These are phyloP conservation scores for Candida pseudofarinosa DNA, from an alignment of 805 yeast genomes.

Conservation along the genomic window DNA sequence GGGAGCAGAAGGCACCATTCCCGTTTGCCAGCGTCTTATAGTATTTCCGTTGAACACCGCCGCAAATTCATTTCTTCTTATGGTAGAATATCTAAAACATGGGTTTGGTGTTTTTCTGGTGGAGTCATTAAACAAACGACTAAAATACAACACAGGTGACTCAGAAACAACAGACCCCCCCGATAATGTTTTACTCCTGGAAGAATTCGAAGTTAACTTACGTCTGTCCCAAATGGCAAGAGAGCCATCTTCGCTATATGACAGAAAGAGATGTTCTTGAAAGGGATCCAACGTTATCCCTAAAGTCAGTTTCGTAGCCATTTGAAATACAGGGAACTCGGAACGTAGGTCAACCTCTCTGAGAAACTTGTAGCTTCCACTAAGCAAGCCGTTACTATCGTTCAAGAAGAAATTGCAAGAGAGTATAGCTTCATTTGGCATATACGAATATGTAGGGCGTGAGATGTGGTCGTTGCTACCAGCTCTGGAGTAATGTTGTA, in stretches of 20 bases:
- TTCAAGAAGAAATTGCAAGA: slow-evolving; percentile 66
- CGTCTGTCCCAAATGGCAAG: slow-evolving; percentile 80
- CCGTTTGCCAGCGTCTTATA: slow-evolving; percentile 78
- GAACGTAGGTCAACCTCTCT: slow-evolving; percentile 74
- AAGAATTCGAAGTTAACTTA: slow-evolving; percentile 38
- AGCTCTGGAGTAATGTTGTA: slow-evolving; percentile 51
- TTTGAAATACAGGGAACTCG: slow-evolving; percentile 62
- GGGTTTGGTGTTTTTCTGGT: slow-evolving; percentile 57
- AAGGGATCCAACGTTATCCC: slow-evolving; percentile 69
- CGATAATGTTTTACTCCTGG: slow-evolving; percentile 9
- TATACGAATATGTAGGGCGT: slow-evolving; percentile 52
- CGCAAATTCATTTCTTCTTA: slow-evolving; percentile 67
- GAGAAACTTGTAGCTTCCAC: slow-evolving; percentile 72
- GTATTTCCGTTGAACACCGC: slow-evolving; percentile 75
- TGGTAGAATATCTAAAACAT: slow-evolving; percentile 65
- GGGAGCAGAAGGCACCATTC: slow-evolving; percentile 43
- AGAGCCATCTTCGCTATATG: slow-evolving; percentile 80
- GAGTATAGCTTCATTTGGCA: slow-evolving; percentile 71
- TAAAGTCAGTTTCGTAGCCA: slow-evolving; percentile 69
- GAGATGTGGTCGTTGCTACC: slow-evolving; percentile 47
- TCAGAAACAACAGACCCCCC: slow-evolving; percentile 32
- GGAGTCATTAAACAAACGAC: slow-evolving; percentile 58
- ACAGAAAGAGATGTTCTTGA: slow-evolving; percentile 62
- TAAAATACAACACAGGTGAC: slow-evolving; percentile 56
- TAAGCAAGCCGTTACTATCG: slow-evolving; percentile 50